phyloP scores from a whole-genome alignment of 805 yeast genomes.

The Candida silvatica region DNA sequence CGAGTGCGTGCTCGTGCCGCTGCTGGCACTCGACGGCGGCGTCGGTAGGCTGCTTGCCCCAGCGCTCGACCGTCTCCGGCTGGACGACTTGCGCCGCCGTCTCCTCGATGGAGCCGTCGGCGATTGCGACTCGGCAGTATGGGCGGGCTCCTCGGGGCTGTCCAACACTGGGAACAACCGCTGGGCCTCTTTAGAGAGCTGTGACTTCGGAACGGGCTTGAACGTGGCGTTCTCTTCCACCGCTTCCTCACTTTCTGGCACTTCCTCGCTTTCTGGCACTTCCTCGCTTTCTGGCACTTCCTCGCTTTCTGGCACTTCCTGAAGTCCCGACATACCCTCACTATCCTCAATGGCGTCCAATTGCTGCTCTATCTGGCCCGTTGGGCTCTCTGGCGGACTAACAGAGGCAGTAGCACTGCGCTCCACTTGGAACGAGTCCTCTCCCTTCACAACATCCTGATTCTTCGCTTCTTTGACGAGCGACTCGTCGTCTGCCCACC shows the following conservation, averaged over 20 bases:
- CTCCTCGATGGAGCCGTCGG: no score
- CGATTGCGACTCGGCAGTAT: no score
- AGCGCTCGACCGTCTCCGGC: no score
- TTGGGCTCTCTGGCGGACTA: no score
- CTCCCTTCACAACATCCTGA: conserved; percentile 11
- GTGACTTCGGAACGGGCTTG: neutral
- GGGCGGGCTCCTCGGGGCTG: no score
- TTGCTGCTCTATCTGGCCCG: neutral
- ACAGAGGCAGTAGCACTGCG: no score
- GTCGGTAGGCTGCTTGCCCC: no score
- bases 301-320: neutral
- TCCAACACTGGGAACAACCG: conserved; percentile 5
- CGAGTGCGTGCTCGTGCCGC: no score
- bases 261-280: conserved; percentile 1
- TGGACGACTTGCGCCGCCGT: no score
- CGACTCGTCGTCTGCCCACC: conserved; percentile 25
- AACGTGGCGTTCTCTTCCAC: conserved; percentile 4
- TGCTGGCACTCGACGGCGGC: no score
- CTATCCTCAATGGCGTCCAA: conserved; percentile 3
- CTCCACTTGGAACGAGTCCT: conserved; percentile 4
- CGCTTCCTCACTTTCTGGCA: neutral
- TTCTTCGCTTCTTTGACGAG: conserved; percentile 15
- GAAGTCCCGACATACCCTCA: neutral
- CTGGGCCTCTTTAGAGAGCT: conserved; percentile 5
- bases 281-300: neutral